These are phyloP conservation scores for Austroboletus novae-zelandiae DNA, from an alignment of 1,284 basidiomycete genomes.

Conservation along the genomic window DNA sequence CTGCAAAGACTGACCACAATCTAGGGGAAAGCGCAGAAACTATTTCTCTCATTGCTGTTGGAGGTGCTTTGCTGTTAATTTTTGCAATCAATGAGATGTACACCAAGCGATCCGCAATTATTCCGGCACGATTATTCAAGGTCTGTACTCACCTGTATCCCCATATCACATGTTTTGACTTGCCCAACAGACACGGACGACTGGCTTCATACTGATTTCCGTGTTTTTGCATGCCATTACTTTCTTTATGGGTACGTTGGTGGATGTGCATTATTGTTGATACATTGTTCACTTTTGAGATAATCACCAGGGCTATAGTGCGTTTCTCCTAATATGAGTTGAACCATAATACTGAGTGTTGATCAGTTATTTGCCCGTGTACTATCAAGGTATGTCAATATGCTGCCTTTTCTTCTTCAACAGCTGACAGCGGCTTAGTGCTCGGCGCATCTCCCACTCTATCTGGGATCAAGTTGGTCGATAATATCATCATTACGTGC, in stretches of 20 bases:
- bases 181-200: constrained; percentile 39
- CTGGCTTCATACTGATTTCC: constrained; percentile 38
- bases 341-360: constrained; percentile 4
- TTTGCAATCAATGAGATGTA: constrained; percentile 44
- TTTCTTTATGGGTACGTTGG: constrained; percentile 36
- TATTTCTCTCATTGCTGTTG: constrained; percentile 49
- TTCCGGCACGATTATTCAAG: constrained; percentile 48
- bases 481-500: background rate
- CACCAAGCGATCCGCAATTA: constrained; percentile 51
- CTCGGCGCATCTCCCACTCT: constrained; percentile 44
- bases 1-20: constrained; percentile 8
- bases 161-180: constrained; percentile 3
- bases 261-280: background rate
- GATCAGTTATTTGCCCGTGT: constrained; percentile 30
- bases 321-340: constrained; percentile 1
- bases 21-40: constrained; percentile 36
- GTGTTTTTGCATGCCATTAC: constrained; percentile 39
- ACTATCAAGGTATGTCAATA: constrained; percentile 25
- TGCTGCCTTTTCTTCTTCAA: constrained; percentile 5
- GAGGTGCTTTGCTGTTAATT: constrained; percentile 38
- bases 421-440: constrained; percentile 26
- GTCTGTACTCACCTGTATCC: constrained; percentile 4
- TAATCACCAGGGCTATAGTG: constrained; percentile 25
- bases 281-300: background rate
- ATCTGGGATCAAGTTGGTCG: constrained; percentile 38